Evolutionary conservation across 176 grass and related monocot species (phyloP).

Genomic region (Phoenix dactylifera): DNA sequence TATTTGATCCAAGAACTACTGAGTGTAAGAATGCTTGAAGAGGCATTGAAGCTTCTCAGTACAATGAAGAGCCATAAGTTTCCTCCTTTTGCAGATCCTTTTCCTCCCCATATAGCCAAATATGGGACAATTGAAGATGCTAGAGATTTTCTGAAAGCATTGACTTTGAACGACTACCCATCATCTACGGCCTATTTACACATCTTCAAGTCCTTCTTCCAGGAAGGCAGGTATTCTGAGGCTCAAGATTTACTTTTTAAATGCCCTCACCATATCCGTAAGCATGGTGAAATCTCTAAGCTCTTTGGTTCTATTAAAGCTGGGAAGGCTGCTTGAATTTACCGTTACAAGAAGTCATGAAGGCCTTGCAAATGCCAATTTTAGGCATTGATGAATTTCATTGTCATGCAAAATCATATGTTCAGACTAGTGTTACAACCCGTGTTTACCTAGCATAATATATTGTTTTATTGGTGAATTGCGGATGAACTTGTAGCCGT

Average conservation of each 20-base stretch:
- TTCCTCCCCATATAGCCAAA: conserved; percentile 57
- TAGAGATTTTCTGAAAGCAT: conserved; percentile 54
- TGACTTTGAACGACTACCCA: conserved; percentile 38
- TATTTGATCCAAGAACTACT: conserved; percentile 54
- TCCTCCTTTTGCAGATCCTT: conserved; percentile 57
- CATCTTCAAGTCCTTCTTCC: conserved; percentile 67
- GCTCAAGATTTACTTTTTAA: conserved; percentile 76
- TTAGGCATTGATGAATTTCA: too few relatives aligned
- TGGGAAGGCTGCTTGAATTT: conserved; percentile 14
- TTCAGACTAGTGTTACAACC: too few relatives aligned
- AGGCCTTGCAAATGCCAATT: too few relatives aligned
- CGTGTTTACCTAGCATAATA: too few relatives aligned
- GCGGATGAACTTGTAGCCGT: too few relatives aligned
- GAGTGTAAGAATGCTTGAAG: conserved; percentile 48
- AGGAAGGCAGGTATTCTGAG: conserved; percentile 60
- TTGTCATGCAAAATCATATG: too few relatives aligned
- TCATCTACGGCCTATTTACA: conserved; percentile 36
- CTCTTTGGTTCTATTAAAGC: conserved; percentile 45
- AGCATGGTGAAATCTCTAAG: conserved; percentile 36
- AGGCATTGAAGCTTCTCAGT: conserved; percentile 51
- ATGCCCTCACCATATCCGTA: conserved; percentile 76
- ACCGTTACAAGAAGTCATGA: not conserved
- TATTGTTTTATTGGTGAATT: too few relatives aligned
- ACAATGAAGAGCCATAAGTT: conserved; percentile 57
- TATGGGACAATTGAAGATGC: conserved; percentile 69